These are phyloP conservation scores for Suillus subalutaceus DNA, from an alignment of 768 basidiomycete genomes.

Conservation along the genomic window DNA sequence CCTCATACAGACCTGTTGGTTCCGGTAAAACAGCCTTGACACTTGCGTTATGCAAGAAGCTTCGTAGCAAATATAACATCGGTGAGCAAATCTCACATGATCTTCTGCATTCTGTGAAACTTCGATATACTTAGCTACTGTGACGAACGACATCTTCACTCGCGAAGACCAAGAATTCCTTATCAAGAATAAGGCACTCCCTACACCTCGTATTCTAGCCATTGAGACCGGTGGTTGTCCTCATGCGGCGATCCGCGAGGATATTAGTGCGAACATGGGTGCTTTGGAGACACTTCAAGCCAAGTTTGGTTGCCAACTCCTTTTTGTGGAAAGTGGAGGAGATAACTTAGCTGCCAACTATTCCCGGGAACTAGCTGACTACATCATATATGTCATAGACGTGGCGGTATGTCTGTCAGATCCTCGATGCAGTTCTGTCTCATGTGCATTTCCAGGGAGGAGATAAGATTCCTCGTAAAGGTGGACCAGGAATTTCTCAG, in stretches of 20 bases:
- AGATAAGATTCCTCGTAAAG: constrained; percentile 98
- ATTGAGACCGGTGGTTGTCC: constrained; percentile 99
- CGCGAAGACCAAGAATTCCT: constrained; percentile 97
- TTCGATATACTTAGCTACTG: constrained; percentile 62
- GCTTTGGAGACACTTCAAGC: constrained; percentile 94
- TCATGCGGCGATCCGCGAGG: constrained; percentile 97
- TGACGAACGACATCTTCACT: constrained; percentile 99
- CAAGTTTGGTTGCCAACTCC: constrained; percentile 84
- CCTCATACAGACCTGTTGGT: constrained; percentile 80
- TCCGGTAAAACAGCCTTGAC: constrained; percentile 97
- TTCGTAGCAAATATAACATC: constrained; percentile 88
- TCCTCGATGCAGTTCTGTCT: constrained; percentile 8
- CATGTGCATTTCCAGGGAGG: constrained; percentile 66
- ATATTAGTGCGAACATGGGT: constrained; percentile 96
- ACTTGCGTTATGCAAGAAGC: constrained; percentile 80
- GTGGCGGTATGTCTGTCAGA: constrained; percentile 59
- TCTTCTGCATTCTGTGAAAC: constrained; percentile 12
- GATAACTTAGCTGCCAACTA: constrained; percentile 98
- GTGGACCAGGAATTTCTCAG: constrained; percentile 96
- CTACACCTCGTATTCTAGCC: constrained; percentile 83
- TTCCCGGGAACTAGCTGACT: constrained; percentile 94
- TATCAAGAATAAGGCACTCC: constrained; percentile 89
- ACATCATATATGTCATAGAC: constrained; percentile 93
- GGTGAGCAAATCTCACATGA: constrained; percentile 49
- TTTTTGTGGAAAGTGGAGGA: constrained; percentile 95